Base-by-base conservation (phyloP, 768 basidiomycete species). In the Psilocybe cubensis region DNA sequence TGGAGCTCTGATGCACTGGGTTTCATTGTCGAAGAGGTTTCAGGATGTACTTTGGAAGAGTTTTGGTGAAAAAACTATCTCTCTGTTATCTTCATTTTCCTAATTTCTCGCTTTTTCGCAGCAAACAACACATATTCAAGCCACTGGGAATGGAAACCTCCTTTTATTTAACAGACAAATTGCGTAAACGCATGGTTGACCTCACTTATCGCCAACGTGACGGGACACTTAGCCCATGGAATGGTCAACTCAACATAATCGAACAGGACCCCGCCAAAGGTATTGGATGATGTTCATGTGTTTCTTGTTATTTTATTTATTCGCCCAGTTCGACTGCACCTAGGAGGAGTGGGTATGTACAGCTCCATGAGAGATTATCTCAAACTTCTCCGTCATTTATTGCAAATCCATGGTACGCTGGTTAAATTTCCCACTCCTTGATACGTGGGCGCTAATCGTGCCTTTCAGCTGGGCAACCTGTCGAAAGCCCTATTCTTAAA, bases 341-440 rank as follows among this genome's bases (percentile, higher is more conserved):
- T 73, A 0, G 71, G 69, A 9, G 72, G 71, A 24, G 59, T 68
- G n/a, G 72, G 70, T 5, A 24, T 72, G 28, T 70, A 65, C 53
- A 61, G 64, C 11, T 69, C 72, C 24, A 61, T 67, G 61, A 66
- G 68, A 44, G 72, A 72, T 47, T 74, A 74, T 54, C 65, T 74
- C 43, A 60, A 68, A 38, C 60, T 75, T 28, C 63, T 73, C 29
- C 69, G 68, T 10, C 73, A 75, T 55, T 47, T 75, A 5, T 56
- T 75, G n/a, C 69, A 71, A 47, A 65, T 74, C 20, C 61, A 73
- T 50, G 65, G 71, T 68, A 62, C 23, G 45, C 42, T 20, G 10
- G 14, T 28, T 4, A 11, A 35, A 25, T 42, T 40, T 17, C 21
- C 28, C 42, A 45, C 21, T 31, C 35, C 29, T 17, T 38, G n/a